These are phyloP conservation scores for Clitopilus passeckerianus DNA, from an alignment of 768 basidiomycete species.

Conservation along the genomic window DNA sequence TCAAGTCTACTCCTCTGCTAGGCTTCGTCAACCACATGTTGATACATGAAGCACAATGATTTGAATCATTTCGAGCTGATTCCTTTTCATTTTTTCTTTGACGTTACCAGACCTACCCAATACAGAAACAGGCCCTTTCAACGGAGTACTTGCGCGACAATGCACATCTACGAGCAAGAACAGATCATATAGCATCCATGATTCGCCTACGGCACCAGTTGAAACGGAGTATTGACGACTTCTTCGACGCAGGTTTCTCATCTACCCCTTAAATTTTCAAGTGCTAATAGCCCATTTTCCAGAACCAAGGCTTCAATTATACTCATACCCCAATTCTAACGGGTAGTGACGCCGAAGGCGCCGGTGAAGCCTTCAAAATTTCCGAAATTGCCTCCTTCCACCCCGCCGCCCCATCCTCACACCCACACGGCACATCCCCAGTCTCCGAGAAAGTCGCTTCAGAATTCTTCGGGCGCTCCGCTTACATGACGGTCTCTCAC, in stretches of 20 bases:
- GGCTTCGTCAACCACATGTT: not conserved
- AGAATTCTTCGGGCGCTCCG: constrained; percentile 72
- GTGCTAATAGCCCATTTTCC: not conserved
- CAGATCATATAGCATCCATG: constrained; percentile 65
- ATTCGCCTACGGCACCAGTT: constrained; percentile 66
- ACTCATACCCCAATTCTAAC: constrained; percentile 87
- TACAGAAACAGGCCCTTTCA: constrained; percentile 84
- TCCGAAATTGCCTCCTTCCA: constrained; percentile 30
- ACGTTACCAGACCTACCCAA: constrained; percentile 66
- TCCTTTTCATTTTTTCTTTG: too few relatives aligned
- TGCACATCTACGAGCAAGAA: constrained; percentile 84
- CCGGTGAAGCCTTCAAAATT: constrained; percentile 86
- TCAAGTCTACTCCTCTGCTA: not conserved
- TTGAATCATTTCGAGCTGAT: too few relatives aligned
- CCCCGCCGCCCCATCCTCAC: constrained; percentile 16
- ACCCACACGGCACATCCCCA: constrained; percentile 10
- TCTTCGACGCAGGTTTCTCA: constrained; percentile 59
- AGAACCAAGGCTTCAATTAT: constrained; percentile 77
- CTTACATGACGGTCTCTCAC: constrained; percentile 91
- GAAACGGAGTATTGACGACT: constrained; percentile 51
- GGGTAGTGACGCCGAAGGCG: constrained; percentile 92
- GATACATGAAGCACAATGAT: not conserved
- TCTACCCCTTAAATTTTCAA: not conserved
- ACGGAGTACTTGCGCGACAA: constrained; percentile 80
- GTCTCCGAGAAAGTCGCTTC: constrained; percentile 5